A percentile compares a stretch with the other conserved stretches of the same genome.
These are phyloP conservation scores for Carex cristatella DNA, from an alignment of 176 grass and related monocot species.

Conservation along the genomic window DNA sequence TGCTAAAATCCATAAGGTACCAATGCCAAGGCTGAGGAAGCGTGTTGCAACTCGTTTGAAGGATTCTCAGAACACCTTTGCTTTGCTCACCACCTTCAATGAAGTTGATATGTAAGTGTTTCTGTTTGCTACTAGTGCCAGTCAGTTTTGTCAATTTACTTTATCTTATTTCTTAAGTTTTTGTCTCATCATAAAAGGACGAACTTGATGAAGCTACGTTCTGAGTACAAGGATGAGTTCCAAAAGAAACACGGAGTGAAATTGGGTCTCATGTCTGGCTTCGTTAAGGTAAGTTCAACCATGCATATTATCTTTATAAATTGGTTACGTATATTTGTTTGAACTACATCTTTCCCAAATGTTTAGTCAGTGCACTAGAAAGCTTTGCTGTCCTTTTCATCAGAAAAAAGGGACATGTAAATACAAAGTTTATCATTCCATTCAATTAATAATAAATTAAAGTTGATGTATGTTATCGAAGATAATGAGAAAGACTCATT, in stretches of 20 bases:
- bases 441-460: background rate
- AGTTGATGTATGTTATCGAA: background rate
- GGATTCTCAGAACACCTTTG: slow-evolving; percentile 99
- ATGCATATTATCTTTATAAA: background rate
- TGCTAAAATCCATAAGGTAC: slow-evolving; percentile 37
- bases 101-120: slow-evolving; percentile 94
- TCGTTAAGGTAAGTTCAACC: slow-evolving; percentile 57
- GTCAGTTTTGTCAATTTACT: background rate
- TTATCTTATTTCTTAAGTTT: background rate
- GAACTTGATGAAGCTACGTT: slow-evolving; percentile 97
- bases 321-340: background rate
- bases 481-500: background rate
- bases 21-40: slow-evolving; percentile 94
- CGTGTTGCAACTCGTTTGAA: slow-evolving; percentile 92
- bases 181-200: slow-evolving; percentile 41
- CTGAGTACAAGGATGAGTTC: slow-evolving; percentile 97
- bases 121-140: background rate
- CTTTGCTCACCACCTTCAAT: slow-evolving; percentile 93
- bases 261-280: slow-evolving; percentile 96
- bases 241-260: slow-evolving; percentile 81
- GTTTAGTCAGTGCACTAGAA: background rate
- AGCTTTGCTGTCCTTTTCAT: background rate
- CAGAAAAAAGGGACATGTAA: background rate
- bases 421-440: background rate
- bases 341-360: background rate